Evolutionary conservation across 768 basidiomycete genomes (phyloP).

Genomic region (Trametes cubensis): DNA sequence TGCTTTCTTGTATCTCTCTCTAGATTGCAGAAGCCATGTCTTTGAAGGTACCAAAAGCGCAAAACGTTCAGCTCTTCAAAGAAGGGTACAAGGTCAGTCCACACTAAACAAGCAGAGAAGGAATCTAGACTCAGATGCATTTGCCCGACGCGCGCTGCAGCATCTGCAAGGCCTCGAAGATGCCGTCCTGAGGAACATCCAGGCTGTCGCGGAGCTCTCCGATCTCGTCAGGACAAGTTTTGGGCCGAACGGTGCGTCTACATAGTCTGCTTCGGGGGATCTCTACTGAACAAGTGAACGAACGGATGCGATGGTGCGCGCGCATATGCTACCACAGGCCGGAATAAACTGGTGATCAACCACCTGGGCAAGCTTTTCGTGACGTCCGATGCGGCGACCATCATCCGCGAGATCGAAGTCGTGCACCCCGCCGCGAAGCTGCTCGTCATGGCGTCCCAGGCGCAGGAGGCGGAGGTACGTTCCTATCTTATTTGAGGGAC

Average conservation of each 20-base stretch:
- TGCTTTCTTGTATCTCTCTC: not conserved
- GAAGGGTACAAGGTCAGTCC: conserved; percentile 87
- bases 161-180: conserved; percentile 92
- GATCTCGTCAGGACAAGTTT: conserved; percentile 96
- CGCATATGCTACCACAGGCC: conserved; percentile 50
- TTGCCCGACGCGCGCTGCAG: conserved; percentile 37
- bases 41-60: conserved; percentile 90
- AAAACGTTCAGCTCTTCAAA: conserved; percentile 92
- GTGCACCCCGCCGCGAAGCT: conserved; percentile 98
- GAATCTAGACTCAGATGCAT: not conserved
- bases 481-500: not conserved
- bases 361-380: conserved; percentile 95
- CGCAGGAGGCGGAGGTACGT: conserved; percentile 90
- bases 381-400: conserved; percentile 98
- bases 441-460: conserved; percentile 98
- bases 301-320: not conserved
- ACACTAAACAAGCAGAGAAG: not conserved
- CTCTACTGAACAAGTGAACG: not conserved
- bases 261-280: not conserved
- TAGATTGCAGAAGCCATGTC: conserved; percentile 58
- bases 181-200: conserved; percentile 94
- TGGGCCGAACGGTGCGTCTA: conserved; percentile 84
- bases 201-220: conserved; percentile 92
- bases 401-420: conserved; percentile 96
- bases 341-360: conserved; percentile 98